Evolutionary conservation across 139 green algal species (phyloP), one percentile per base, ranked within the genome.

Genomic region (Haematococcus lacustris): DNA sequence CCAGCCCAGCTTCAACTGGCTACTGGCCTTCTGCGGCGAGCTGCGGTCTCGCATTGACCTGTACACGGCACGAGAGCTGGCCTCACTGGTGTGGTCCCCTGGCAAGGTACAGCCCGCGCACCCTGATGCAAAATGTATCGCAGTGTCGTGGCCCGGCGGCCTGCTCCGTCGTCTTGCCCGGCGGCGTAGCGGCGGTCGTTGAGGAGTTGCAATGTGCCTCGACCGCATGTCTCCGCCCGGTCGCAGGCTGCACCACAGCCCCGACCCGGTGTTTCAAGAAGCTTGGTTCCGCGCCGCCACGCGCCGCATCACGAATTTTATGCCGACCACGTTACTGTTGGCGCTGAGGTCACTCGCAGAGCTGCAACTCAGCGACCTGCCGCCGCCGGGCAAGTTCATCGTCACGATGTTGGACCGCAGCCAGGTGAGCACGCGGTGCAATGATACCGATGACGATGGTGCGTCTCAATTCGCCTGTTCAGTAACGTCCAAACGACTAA

Each of bases 1-100:
- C 47, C 67, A 34, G 2, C 76, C 76, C 9, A 75, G 59, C 50
- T 78, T 78, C 60, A 82, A 82, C 38, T 82, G 76, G 76, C 25
- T 72, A 3, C 25, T 38, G 1, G 65, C 64, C 0, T 82, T 75
- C 33, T 57, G 70, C 3, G 60, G 65, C 17, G 76, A 77, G 35
- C 30, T 47, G 39, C 71, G 76, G 1, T 59, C 67, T 2, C 66
- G 62, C 21, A 74, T 82, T 1, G 76, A 82, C 47, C 26, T 51
- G 33, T 66, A 76, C 43, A 62, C 71, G 6, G 60, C 71, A 1
- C 41, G 53, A 3, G 76, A 82, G 71, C 71, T 82, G 4, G 61
- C 76, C 3, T 76, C 65, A 2, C 68, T 82, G 30, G n/a, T 73
- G 30, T 82, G 76, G 76, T 69, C 35, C 17, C 51, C 7, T 25